Evolutionary conservation across 805 yeast genomes (phyloP), one percentile per base, ranked within the genome.

Genomic region (Clavispora carvajalis): DNA sequence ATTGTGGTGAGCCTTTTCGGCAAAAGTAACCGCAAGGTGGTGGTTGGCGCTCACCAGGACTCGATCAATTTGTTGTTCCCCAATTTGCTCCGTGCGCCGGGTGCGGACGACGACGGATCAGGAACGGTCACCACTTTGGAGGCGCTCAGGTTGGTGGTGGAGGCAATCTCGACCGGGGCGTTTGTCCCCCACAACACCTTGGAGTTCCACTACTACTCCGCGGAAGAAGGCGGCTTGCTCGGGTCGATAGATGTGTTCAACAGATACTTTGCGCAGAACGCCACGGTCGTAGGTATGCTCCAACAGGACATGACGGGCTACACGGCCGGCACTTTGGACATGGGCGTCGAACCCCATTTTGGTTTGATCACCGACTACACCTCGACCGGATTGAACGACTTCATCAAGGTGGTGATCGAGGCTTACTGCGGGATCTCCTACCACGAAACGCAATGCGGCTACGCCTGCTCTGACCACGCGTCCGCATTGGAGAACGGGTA

Each of bases 261-360:
- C 8, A 59, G 64, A 19, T 85, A 85, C 55, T 46, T 52, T n/a
- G 57, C 64, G 9, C 51, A 57, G 13, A 53, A 67, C n/a, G 65
- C 67, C 22, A 65, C 72, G 7, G 88, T 91, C 17, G 74, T 80
- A 22, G 89, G 90, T 5, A 83, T 89, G 93, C 67, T 91, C 29
- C 96, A 91, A 62, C 95, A 88, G 59, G 99, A 91, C 59, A 90
- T 90, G 95, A 85, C 95, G 3, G 96, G 96, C 0, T 87, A 71
- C 55, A 75, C 82, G 2, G 67, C 70, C 24, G 74, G 71, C 31
- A 65, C 80, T 30, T 55, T 63, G 29, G 77, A 71, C 47, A 63
- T 48, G 22, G 82, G 73, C 42, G 65, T 58, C 51, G 79, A 68
- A 60, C 88, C 77, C 33, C 80, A 79, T 58, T 73, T 90, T 52